Base-by-base conservation (phyloP, 805 yeast genomes). In the Kuraishia cidri region DNA sequence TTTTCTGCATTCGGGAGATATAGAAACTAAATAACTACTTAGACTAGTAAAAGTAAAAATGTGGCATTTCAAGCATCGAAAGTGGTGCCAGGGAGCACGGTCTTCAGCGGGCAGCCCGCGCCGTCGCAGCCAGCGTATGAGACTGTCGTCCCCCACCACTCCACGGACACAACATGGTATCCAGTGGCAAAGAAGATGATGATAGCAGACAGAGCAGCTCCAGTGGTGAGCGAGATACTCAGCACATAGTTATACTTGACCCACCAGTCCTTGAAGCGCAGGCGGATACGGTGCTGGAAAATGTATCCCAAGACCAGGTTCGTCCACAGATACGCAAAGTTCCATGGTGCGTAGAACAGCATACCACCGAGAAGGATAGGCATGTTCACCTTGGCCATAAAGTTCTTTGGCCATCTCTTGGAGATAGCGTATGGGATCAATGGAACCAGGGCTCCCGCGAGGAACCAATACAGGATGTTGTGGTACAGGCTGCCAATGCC, bases 271-370 rank as follows among this genome's bases (percentile, higher is more conserved):
- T 65, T 47, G 49, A 69, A 69, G 43, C 62, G 56, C 37, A 60
- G 56, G 42, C 69, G 66, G 43, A 75, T 54, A 41, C 58, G 52
- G 46, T 66, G 64, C 71, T 68, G 71, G 56, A 73, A 72, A 34
- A 30, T 5, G 16, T n/a, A 9, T 9, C 32, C 32, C 18, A 30
- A n/a, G 16, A 8, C 14, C 8, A 13, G 21, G 56, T 69, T 78
- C 5, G 73, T 54, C 20, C 70, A 65, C 51, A 75, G 77, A 50
- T 75, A 77, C 50, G 76, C 78, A 17, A 82, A 75, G 4, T 86
- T 76, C 23, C 83, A 79, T 26, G 90, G 88, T 9, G 90, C 88
- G 45, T 78, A 72, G 42, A 65, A 62, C 29, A 76, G 77, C 11
- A 71, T 53, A 5, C 73, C 69, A 13, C 66, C 59, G 45, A 82